Evolutionary conservation across 352 stramenopile species (phyloP), one percentile per base, ranked within the genome.

Genomic region (Pythium rishiriense): DNA sequence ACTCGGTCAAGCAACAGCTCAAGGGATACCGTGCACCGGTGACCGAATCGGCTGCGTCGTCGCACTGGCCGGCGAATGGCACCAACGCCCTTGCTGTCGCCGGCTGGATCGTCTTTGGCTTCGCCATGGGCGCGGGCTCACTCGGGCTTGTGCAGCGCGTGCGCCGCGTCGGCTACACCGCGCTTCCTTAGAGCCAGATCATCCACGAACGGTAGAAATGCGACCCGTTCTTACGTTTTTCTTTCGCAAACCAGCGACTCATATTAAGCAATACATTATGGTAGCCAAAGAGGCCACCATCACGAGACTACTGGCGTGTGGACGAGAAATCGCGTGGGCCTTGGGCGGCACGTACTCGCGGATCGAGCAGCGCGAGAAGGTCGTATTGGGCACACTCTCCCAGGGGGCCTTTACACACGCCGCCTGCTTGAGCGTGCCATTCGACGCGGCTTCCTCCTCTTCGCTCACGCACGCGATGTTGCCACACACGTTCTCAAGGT

Each of bases 401-500:
- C 81, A 90, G 9, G 56, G 72, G 4, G 72, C 78, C 21, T 76
- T 73, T 22, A 88, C 62, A 37, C 81, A 90, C 39, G 63, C 62
- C 2, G 58, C 50, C 56, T 90, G 76, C 35, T 69, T 69, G 1
- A 73, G 45, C 14, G 76, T 71, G 24, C 59, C 68, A 1, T 62
- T 72, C 12, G 74, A 75, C 25, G 69, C 61, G 12, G 31, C 26
- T 33, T 86, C 78, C 21, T 87, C 58, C 25, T 76, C 70, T 56
- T 90, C 81, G 19, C 55, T 80, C 37, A 88, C 75, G 42, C 83
- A 92, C 1, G 58, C 58, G 4, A 92, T 77, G 39, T 79, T 85
- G n/a, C 74, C 77, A 41, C 83, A 92, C 2, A 90, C 81, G 19
- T 88, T 79, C 25, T 85, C 74, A 12, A 92, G 57, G 50, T 88